Evolutionary conservation across 768 basidiomycete species (phyloP), one percentile per base, ranked within the genome.

Genomic region (Piloderma croceum): DNA sequence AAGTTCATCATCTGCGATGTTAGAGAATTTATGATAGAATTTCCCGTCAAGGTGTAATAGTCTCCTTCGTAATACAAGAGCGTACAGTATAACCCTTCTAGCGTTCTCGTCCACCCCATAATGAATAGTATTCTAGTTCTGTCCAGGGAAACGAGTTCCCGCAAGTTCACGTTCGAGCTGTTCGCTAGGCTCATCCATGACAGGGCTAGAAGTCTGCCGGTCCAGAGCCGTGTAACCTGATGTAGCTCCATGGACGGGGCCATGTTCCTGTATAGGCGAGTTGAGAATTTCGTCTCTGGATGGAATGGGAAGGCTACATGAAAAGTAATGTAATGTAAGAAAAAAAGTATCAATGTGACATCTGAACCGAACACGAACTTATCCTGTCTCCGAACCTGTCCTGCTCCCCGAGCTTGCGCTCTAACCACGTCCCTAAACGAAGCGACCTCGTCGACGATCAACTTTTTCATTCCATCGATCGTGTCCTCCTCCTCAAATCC

Each of bases 401-500:
- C 79, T 7, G 78, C 68, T 2, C 77, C 77, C 25, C 85, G 70
- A 10, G 84, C 79, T 53, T 92, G 90, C n/a, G 76, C 72, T 41
- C 94, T 78, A 6, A 98, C 93, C 58, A 92, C 82, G 7, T 83
- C 75, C 25, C 96, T 80, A 79, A 99, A 98, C 10, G 73, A 59
- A 45, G 79, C 80, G 27, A 97, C 94, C 61, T 98, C 93, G 21
- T 93, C 79, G 18, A 98, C 80, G 51, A 99, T 99, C 58, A 98
- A 63, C 47, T 77, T 79, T 64, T 94, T 90, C 96, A 99, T 99
- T 7, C 96, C 96, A 33, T 94, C 90, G 48, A 94, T 93, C 43
- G 80, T 81, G 45, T 99, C 96, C 64, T 97, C 96, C 48, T 87
- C 85, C 64, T 99, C 96, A 52, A 99, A 99, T 13, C 79, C 73